Evolutionary conservation across 108 stramenopile genomes (phyloP).

Genomic region (Schizochytrium sp.): DNA sequence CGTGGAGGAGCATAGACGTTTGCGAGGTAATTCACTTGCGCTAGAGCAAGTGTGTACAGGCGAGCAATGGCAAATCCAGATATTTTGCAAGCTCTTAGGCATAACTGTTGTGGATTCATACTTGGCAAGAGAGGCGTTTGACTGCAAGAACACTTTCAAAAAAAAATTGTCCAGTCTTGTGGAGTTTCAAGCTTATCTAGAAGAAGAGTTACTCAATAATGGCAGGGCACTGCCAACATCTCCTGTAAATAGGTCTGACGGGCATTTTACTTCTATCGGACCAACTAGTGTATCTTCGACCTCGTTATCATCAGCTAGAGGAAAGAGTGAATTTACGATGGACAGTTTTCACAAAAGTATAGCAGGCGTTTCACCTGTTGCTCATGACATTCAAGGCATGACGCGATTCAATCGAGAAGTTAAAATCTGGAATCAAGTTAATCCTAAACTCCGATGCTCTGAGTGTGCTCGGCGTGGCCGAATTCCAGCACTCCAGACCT

Average conservation of each 20-base stretch:
- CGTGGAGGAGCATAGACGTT: background rate
- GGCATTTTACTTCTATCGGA: too few relatives aligned
- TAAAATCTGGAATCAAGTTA: background rate
- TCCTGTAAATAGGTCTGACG: too few relatives aligned
- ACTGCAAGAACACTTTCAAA: too few relatives aligned
- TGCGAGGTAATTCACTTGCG: background rate
- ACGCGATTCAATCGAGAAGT: slow-evolving; percentile 31
- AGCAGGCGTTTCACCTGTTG: background rate
- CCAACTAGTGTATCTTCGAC: too few relatives aligned
- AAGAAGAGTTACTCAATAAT: too few relatives aligned
- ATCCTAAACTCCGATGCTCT: slow-evolving; percentile 18
- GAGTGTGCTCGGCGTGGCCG: background rate
- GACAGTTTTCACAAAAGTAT: too few relatives aligned
- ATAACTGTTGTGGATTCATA: background rate
- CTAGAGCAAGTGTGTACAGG: background rate
- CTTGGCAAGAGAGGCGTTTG: background rate
- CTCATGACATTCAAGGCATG: background rate
- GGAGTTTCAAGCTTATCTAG: too few relatives aligned
- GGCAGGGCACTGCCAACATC: too few relatives aligned
- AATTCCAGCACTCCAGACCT: background rate
- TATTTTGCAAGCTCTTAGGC: background rate
- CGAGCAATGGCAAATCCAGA: background rate
- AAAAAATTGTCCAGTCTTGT: too few relatives aligned
- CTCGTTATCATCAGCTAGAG: too few relatives aligned
- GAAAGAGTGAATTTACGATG: too few relatives aligned